These are phyloP conservation scores for Glaciozyma antarctica DNA, from an alignment of 768 basidiomycete species.

Conservation along the genomic window DNA sequence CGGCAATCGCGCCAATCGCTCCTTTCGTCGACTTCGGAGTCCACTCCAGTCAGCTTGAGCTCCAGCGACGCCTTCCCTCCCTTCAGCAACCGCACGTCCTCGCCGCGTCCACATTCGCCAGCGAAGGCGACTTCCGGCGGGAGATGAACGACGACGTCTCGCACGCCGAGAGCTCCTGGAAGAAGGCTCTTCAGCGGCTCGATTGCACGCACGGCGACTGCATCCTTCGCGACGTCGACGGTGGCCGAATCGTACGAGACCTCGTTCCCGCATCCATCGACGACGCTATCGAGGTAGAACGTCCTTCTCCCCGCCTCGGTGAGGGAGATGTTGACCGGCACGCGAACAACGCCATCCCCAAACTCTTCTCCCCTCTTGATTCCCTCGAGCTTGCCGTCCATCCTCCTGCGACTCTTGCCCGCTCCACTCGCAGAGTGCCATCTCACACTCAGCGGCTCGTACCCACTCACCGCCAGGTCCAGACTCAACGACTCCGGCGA, in stretches of 20 bases:
- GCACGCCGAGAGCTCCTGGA: not conserved
- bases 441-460: slow-evolving; percentile 15
- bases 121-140: slow-evolving; percentile 17
- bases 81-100: slow-evolving; percentile 12
- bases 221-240: not conserved
- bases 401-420: not conserved
- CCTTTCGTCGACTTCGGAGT: slow-evolving; percentile 5
- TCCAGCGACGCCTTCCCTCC: slow-evolving; percentile 5
- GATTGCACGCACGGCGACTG: not conserved
- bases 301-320: slow-evolving; percentile 5
- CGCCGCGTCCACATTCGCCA: slow-evolving; percentile 20
- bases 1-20: not conserved
- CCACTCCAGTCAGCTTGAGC: slow-evolving; percentile 2
- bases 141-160: slow-evolving; percentile 20
- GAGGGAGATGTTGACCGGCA: slow-evolving; percentile 21
- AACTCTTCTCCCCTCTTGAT: slow-evolving; percentile 2
- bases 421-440: slow-evolving; percentile 17
- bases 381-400: slow-evolving; percentile 13
- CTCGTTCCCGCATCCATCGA: slow-evolving; percentile 21
- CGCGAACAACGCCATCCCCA: not conserved
- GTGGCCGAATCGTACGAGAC: slow-evolving; percentile 7
- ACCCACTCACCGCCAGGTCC: slow-evolving; percentile 15
- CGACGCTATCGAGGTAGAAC: slow-evolving; percentile 24
- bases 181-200: not conserved
- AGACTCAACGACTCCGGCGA: slow-evolving; percentile 6